Percentiles rank a stretch among this genome's conserved stretches.
Conservation (phyloP, 78 protist species). For the Dictyostelium citrinum region DNA sequence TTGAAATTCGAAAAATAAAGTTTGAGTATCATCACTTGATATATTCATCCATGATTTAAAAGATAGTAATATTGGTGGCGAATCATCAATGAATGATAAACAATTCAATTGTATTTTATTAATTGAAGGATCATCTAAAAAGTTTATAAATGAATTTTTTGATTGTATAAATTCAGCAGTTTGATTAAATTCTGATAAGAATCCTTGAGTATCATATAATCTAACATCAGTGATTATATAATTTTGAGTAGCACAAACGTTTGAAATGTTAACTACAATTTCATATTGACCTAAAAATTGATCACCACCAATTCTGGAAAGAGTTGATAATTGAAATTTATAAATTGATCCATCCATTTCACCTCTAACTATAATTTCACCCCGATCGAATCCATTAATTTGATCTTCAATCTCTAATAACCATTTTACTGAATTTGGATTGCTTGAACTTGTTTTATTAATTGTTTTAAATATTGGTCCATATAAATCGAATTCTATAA, state of each 20-base stretch:
- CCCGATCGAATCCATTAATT: not conserved
- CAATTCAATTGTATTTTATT: not conserved
- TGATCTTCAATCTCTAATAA: not conserved
- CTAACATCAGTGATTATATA: not conserved
- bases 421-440: not conserved
- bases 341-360: not conserved
- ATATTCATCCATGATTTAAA: not conserved
- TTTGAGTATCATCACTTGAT: not conserved
- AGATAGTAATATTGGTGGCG: not conserved
- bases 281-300: not conserved
- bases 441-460: not conserved
- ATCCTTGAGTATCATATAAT: not conserved
- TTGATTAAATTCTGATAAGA: not conserved
- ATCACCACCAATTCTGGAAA: not conserved
- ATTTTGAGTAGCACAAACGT: not conserved
- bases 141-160: not conserved
- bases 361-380: not conserved
- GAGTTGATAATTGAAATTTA: not conserved
- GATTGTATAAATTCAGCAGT: not conserved
- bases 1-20: not conserved
- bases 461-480: not conserved
- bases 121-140: not conserved
- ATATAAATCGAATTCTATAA: not conserved
- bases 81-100: not conserved
- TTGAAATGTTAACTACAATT: not conserved